Conservation (phyloP, 2,329 filamentous ascomycete genomes). For the Epichloe brachyelytri region DNA sequence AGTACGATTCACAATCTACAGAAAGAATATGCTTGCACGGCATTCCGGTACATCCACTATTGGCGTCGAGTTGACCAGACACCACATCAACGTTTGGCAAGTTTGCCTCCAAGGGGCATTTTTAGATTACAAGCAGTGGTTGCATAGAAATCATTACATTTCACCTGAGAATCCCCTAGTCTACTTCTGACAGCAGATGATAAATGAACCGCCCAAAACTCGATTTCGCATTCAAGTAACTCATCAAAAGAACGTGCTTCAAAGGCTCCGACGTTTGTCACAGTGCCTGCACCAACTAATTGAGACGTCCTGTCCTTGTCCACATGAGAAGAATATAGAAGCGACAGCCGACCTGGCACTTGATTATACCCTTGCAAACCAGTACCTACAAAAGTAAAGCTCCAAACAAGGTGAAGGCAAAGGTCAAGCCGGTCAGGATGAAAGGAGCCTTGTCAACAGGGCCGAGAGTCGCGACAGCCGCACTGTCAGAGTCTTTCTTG, state of each 20-base stretch:
- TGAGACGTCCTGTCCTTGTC: not conserved
- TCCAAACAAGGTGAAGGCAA: slow-evolving; percentile 26
- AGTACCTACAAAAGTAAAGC: slow-evolving; percentile 25
- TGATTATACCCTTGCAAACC: not conserved
- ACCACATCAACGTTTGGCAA: no score
- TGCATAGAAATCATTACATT: not conserved
- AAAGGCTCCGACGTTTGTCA: not conserved
- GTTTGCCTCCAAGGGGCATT: no score
- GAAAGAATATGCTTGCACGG: no score
- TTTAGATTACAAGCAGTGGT: not conserved
- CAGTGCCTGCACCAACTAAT: slow-evolving; percentile 2
- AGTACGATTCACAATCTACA: no score
- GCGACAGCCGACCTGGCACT: not conserved
- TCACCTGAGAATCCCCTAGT: not conserved
- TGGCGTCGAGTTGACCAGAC: no score
- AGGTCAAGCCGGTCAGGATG: slow-evolving; percentile 21
- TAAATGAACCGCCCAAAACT: not conserved
- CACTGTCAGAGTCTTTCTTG: slow-evolving; percentile 16
- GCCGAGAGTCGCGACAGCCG: slow-evolving; percentile 16
- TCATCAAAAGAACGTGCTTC: not conserved
- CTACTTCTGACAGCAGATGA: not conserved
- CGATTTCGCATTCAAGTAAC: not conserved
- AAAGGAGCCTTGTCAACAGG: slow-evolving; percentile 19
- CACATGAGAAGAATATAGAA: slow-evolving; percentile 6
- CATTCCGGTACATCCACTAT: no score